Base-by-base conservation (phyloP, 768 basidiomycete genomes). In the Boletus reticulatus region DNA sequence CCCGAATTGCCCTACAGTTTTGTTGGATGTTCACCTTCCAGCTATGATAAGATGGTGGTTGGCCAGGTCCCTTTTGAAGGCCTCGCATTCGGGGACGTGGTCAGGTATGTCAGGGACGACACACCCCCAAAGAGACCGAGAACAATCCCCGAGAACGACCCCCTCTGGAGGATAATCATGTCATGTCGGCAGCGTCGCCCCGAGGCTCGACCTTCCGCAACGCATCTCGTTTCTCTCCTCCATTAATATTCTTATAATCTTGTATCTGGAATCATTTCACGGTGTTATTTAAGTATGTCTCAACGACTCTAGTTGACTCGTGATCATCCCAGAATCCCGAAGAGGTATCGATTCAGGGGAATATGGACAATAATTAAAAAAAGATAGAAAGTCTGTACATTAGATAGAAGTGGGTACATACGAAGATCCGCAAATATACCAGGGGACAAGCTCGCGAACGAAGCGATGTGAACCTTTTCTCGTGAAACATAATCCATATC, bases 301-400 rank as follows among this genome's bases (percentile, higher is more conserved):
- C 14, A 12, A 32, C 34, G 34, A 36, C 14, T 36, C 14, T 14
- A 34, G n/a, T 16, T 20, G 19, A 36, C 12, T 14, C 32, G 12
- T 39, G 9, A 37, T 27, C 12, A 38, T 27, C n/a, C 6, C 31
- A 22, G 13, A 41, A 10, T 36, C 9, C 42, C 53, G n/a, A n/a
- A 6, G 44, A 36, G 53, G 48, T 53, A 60, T 55, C 0, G 9
- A 59, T 58, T 56, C 29, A 47, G 45, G 22, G 45, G 43, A 38
- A 19, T 56, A 53, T 45, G 24, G 52, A 55, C 46, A 60, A n/a
- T 19, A 37, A 71, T 67, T 71, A 61, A 27, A 49, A 49, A 8
- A 53, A 45, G 24, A 22, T 38, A 22, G 50, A 37, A n/a, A 29
- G 58, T 70, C 53, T 53, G 39, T 56, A 66, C 43, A 41, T 34